Evolutionary conservation across 495 filamentous ascomycete genomes (phyloP), one percentile per base, ranked within the genome.

Genomic region (Penicillium nucicola): DNA sequence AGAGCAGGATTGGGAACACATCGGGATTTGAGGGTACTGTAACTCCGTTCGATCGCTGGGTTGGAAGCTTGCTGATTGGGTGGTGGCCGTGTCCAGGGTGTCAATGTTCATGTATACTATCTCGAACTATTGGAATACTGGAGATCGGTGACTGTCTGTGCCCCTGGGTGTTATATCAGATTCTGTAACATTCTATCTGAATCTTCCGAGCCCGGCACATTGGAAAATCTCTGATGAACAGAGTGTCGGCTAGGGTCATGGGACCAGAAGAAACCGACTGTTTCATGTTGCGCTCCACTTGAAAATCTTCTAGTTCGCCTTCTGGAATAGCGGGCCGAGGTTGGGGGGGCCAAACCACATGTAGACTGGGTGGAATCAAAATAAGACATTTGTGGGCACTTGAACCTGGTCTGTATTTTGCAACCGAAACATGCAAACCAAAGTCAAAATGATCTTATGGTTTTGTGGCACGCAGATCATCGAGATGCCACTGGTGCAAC

Each of bases 241-340:
- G 47, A 25, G 38, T 41, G 37, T 49, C 18, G 39, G 30, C 43
- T 33, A 35, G 37, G 25, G 43, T 58, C 47, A 58, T 42, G 50
- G 32, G 56, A 43, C 36, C 22, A 53, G 28, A 46, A 36, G 41
- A 48, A 43, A 30, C 43, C 38, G 55, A 43, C 40, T 50, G 58
- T 61, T 51, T 61, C 58, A 55, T 17, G 36, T 23, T 13, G 18
- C 34, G 42, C 33, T 58, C 55, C 57, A 61, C 57, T 30, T 32
- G 25, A 9, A 19, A 35, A 42, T 43, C 50, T 60, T 57, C 57
- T 53, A 48, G 46, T 39, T 22, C 31, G 38, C 22, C 43, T 61
- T 52, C 54, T 51, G 49, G 57, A 53, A 56, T 41, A 22, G 37
- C 30, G 50, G 49, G 46, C 57, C 57, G 57, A 57, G 57, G 57